phyloP scores from a whole-genome alignment of 306 rosid genomes.

The Cicer pinnatifidum region DNA sequence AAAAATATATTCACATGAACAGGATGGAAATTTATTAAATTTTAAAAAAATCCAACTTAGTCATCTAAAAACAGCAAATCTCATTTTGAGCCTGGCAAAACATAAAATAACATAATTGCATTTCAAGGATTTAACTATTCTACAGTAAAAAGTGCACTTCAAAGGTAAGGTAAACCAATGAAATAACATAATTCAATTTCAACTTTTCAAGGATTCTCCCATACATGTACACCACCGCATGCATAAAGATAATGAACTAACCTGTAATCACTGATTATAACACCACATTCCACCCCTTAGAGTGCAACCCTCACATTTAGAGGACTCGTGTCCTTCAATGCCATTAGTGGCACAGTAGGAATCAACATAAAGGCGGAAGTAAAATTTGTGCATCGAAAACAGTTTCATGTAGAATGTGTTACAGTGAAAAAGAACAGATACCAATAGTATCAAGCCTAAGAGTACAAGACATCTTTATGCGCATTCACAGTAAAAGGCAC shows the following conservation, averaged over 20 bases:
- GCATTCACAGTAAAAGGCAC: conserved; percentile 12
- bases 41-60: conserved; percentile 8
- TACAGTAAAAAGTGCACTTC: background rate
- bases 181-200: conserved; percentile 1
- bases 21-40: background rate
- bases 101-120: conserved; percentile 28
- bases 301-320: background rate
- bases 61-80: background rate
- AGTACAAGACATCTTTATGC: background rate
- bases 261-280: background rate
- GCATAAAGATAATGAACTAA: background rate
- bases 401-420: background rate
- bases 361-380: background rate
- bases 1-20: conserved; percentile 22
- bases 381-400: background rate
- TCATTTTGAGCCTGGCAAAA: conserved; percentile 9
- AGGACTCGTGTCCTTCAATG: background rate
- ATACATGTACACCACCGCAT: background rate
- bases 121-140: background rate
- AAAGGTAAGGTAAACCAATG: conserved; percentile 2
- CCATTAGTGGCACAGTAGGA: background rate
- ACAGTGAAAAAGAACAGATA: background rate
- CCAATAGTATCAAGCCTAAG: conserved; percentile 27
- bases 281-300: background rate
- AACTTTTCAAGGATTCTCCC: background rate